Evolutionary conservation across 2,329 filamentous ascomycete species (phyloP), one percentile per base, ranked within the genome.

Genomic region (Macrophomina pseudophaseolina): DNA sequence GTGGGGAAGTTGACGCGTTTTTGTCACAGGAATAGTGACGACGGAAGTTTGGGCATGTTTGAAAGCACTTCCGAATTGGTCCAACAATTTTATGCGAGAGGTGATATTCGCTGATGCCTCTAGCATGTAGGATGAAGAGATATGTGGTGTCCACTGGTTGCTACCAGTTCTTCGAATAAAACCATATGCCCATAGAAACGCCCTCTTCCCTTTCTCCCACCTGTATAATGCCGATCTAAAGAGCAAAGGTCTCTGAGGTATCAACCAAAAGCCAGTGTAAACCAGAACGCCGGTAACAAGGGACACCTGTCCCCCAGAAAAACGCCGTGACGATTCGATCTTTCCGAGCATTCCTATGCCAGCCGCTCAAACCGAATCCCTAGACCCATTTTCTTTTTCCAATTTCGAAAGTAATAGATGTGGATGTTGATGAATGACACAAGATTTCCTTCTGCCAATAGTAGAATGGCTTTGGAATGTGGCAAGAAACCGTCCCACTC

Each of bases 261-360:
- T 49, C 58, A 62, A 62, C 58, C 30, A 48, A 49, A 53, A 48
- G 16, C 40, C 28, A 23, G 3, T 23, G 8, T 14, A 40, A 62
- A 14, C 58, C 42, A 28, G 3, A 46, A 62, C 58, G 42, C 58
- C 58, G 3, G 14, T 28, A 7, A 11, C 23, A 46, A 46, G 53
- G 53, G 16, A 33, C 7, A 5, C 16, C 28, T 4, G 2, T 23
- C 23, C 2, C 28, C 58, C 30, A 38, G 11, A 9, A 28, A 38
- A 62, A 62, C 58, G 58, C 58, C 58, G 30, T 38, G 44, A 62
- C 6, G 44, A 62, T 62, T 30, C 23, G 12, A 44, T 46, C 54
- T 28, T 62, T 62, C 38, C 38, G 12, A n/a, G 18, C 42, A 9
- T 30, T 42, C 38, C 4, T 18, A 49, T 46, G 16, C 58, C 30